Evolutionary conservation across 2,329 filamentous ascomycete genomes (phyloP).

Genomic region (Penicillium sp.): DNA sequence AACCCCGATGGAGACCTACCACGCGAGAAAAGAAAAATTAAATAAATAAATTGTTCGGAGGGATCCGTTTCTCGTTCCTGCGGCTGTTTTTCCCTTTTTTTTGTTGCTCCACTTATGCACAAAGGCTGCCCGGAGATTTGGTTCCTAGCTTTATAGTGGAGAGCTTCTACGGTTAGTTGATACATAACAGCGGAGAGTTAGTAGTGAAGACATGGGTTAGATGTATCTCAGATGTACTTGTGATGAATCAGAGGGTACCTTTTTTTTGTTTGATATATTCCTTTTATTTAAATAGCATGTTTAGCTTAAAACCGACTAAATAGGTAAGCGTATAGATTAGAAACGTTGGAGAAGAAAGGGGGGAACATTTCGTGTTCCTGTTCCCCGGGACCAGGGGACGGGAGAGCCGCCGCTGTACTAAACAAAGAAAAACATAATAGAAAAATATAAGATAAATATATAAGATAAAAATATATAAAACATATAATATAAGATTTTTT

Average conservation of each 20-base stretch:
- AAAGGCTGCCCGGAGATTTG: constrained; percentile 32
- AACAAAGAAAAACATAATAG: constrained; percentile 20
- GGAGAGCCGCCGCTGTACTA: constrained; percentile 38
- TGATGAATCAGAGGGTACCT: constrained; percentile 23
- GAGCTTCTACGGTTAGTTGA: constrained; percentile 12
- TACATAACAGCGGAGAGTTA: constrained; percentile 6
- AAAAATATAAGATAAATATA: constrained; percentile 17
- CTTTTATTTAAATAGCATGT: too few species aligned
- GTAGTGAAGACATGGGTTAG: background rate
- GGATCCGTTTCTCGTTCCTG: constrained; percentile 32
- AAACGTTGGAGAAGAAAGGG: constrained; percentile 30
- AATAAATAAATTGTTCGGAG: constrained; percentile 26
- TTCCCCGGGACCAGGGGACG: constrained; percentile 33
- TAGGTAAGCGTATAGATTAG: background rate
- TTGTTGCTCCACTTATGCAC: constrained; percentile 29
- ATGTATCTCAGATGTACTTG: constrained; percentile 22
- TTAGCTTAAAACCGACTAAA: background rate
- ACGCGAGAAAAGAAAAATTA: constrained; percentile 18
- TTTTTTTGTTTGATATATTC: background rate
- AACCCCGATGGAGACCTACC: constrained; percentile 24
- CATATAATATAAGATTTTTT: background rate
- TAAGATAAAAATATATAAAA: background rate
- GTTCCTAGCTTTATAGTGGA: constrained; percentile 31
- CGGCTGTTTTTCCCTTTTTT: constrained; percentile 27
- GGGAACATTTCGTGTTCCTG: constrained; percentile 30